phyloP scores from a whole-genome alignment of 306 rosid genomes.

The Arachis stenosperma region DNA sequence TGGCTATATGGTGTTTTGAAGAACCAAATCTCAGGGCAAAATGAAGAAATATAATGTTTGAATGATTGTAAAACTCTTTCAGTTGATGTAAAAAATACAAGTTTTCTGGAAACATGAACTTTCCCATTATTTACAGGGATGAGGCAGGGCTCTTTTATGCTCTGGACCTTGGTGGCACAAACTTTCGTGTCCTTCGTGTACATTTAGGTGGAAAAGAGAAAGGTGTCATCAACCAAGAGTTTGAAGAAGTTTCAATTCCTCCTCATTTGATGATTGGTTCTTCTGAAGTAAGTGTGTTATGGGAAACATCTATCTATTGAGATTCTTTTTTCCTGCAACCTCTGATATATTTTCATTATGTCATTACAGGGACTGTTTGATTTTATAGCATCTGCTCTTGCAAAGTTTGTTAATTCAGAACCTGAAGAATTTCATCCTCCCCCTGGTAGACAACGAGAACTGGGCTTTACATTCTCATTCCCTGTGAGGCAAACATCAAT shows the following conservation, averaged over 20 bases:
- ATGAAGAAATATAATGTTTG: constrained; percentile 6
- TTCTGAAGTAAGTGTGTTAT: constrained; percentile 69
- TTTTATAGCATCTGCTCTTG: constrained; percentile 79
- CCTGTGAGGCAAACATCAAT: constrained; percentile 87
- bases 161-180: constrained; percentile 94
- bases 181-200: constrained; percentile 89
- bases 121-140: constrained; percentile 53
- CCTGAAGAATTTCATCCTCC: constrained; percentile 76
- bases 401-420: constrained; percentile 75
- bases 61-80: constrained; percentile 4
- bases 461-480: constrained; percentile 93
- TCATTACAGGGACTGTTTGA: constrained; percentile 80
- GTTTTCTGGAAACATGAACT: constrained; percentile 3
- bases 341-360: constrained; percentile 32
- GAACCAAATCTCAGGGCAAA: background rate
- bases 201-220: constrained; percentile 80
- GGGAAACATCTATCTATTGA: constrained; percentile 16
- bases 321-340: constrained; percentile 25
- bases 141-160: constrained; percentile 89
- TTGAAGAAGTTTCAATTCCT: constrained; percentile 85
- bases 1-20: constrained; percentile 24
- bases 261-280: constrained; percentile 80
- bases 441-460: constrained; percentile 84
- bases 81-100: constrained; percentile 10
- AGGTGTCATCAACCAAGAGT: constrained; percentile 64